phyloP scores from a whole-genome alignment of 2,329 filamentous ascomycete genomes.

The Simplicillium aogashimaense region DNA sequence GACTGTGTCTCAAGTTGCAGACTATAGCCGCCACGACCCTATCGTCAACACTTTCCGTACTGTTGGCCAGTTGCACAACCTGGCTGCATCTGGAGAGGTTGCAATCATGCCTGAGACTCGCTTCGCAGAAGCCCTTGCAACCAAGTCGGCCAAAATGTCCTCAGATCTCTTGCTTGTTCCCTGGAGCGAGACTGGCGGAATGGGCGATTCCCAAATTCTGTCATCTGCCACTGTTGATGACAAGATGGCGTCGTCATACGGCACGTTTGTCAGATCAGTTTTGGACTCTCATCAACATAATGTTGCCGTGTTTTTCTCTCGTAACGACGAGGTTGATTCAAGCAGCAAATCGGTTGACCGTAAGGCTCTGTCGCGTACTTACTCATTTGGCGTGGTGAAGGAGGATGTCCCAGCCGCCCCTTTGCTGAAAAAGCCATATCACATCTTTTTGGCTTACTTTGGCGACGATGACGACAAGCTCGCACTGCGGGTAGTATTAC shows the following conservation, averaged over 20 bases:
- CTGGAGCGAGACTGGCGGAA: constrained; percentile 76
- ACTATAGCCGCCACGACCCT: constrained; percentile 64
- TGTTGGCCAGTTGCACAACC: constrained; percentile 74
- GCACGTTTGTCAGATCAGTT: constrained; percentile 61
- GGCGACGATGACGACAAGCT: constrained; percentile 74
- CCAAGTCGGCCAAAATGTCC: constrained; percentile 57
- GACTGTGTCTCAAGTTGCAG: constrained; percentile 77
- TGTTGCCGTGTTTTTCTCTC: constrained; percentile 69
- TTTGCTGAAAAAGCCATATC: constrained; percentile 60
- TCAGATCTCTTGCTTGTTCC: constrained; percentile 75
- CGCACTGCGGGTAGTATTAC: constrained; percentile 71
- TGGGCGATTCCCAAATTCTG: constrained; percentile 52
- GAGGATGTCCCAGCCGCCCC: constrained; percentile 48
- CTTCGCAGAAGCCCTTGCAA: constrained; percentile 68
- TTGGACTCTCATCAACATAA: constrained; percentile 56
- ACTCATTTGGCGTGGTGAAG: constrained; percentile 48
- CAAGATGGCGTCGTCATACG: constrained; percentile 44
- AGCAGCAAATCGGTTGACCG: constrained; percentile 35
- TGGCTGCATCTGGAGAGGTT: constrained; percentile 73
- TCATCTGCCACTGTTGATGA: constrained; percentile 17
- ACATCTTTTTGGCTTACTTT: constrained; percentile 80
- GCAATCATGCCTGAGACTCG: constrained; percentile 68
- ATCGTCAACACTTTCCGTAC: constrained; percentile 87
- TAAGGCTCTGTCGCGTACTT: constrained; percentile 33
- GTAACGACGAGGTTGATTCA: constrained; percentile 22